Evolutionary conservation across 495 filamentous ascomycete genomes (phyloP).

Genomic region (Podospora bellae-mahoneyi): DNA sequence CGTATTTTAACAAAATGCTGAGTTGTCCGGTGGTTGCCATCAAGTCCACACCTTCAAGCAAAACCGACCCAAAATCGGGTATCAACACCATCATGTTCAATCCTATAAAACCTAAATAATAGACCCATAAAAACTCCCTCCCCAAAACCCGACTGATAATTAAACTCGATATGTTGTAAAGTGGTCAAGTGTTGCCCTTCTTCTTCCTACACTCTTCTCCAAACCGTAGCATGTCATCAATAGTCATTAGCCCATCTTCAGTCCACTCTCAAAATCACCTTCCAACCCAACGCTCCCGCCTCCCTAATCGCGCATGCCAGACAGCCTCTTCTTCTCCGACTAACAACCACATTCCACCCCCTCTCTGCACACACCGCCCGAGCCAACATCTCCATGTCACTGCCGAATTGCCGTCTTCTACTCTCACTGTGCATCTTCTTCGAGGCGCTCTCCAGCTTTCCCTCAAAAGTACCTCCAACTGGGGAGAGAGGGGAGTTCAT

Average conservation of each 20-base stretch:
- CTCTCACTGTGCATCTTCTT: conserved; percentile 50
- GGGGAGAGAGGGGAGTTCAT: conserved; percentile 6
- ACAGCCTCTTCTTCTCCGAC: conserved; percentile 60
- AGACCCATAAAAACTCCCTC: neutral
- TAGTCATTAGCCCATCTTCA: conserved; percentile 22
- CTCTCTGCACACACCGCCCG: conserved; percentile 67
- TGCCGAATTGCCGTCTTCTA: conserved; percentile 50
- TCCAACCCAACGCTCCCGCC: conserved; percentile 63
- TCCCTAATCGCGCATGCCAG: conserved; percentile 67
- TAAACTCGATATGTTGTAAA: neutral
- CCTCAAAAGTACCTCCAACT: conserved; percentile 2
- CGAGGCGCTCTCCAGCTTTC: conserved; percentile 30
- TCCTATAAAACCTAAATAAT: neutral
- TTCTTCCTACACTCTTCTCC: neutral
- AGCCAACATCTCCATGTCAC: conserved; percentile 60
- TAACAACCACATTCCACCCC: conserved; percentile 66
- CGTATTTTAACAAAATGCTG: neutral
- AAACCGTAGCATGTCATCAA: neutral
- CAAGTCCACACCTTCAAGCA: neutral
- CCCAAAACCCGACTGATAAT: neutral
- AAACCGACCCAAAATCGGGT: conserved; percentile 8
- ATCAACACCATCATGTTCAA: conserved; percentile 15
- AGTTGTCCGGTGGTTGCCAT: neutral
- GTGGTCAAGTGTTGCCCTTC: too few relatives aligned
- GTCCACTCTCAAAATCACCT: conserved; percentile 60